These are phyloP conservation scores for Alternaria burnsii DNA, from an alignment of 2,329 filamentous ascomycete species.

Conservation along the genomic window DNA sequence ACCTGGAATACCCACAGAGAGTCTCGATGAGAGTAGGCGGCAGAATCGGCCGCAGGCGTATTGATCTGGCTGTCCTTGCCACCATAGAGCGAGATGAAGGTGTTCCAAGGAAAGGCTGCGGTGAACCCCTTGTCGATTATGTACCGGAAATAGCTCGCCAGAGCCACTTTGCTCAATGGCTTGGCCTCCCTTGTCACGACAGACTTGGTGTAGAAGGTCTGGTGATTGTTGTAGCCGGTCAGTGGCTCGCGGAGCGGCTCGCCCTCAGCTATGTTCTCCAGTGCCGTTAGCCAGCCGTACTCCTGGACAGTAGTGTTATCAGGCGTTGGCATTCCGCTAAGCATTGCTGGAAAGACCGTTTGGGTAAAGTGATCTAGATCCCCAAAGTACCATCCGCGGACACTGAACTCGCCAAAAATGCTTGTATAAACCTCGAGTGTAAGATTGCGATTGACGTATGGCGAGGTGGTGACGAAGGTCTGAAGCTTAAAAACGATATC, in stretches of 20 bases:
- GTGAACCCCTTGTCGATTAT: conserved; percentile 2
- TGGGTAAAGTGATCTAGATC: neutral
- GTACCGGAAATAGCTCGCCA: conserved; percentile 3
- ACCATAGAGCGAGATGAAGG: conserved; percentile 8
- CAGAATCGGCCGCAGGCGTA: neutral
- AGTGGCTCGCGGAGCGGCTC: conserved; percentile 13
- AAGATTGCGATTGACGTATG: conserved; percentile 4
- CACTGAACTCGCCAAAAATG: conserved; percentile 4
- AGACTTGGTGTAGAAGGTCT: conserved; percentile 16
- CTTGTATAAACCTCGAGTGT: conserved; percentile 11
- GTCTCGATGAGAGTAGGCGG: conserved; percentile 10
- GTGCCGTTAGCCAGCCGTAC: conserved; percentile 4
- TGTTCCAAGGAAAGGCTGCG: neutral
- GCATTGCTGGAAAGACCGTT: conserved; percentile 5
- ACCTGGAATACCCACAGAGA: conserved; percentile 14
- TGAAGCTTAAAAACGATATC: conserved; percentile 9
- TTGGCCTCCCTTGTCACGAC: conserved; percentile 12
- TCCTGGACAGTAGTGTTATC: conserved; percentile 5
- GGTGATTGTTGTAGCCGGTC: conserved; percentile 9
- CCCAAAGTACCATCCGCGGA: conserved; percentile 15
- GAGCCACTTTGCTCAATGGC: conserved; percentile 4
- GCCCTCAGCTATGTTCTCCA: conserved; percentile 13
- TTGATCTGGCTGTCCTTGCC: conserved; percentile 15
- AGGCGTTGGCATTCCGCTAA: conserved; percentile 3
- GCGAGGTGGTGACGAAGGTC: conserved; percentile 4